Evolutionary conservation across 1,284 basidiomycete genomes (phyloP).

Genomic region (Hemileccinum hortonii): DNA sequence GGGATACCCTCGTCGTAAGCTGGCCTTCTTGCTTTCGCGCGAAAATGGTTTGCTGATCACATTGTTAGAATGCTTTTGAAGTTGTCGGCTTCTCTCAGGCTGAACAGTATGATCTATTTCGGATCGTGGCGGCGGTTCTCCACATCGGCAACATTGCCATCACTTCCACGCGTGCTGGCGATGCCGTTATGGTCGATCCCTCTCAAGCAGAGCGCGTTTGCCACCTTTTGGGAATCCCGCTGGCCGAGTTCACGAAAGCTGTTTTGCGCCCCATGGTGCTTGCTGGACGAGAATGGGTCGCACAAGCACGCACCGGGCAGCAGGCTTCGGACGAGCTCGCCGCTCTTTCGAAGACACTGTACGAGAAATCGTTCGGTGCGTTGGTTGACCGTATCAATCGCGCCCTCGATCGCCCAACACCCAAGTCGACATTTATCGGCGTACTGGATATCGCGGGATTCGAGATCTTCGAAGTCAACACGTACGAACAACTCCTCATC

Average conservation of each 20-base stretch:
- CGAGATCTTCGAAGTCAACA: conserved; percentile 91
- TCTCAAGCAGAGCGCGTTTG: conserved; percentile 89
- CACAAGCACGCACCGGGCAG: conserved; percentile 86
- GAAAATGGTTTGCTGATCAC: conserved; percentile 11
- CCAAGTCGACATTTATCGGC: conserved; percentile 95
- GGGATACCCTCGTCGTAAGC: conserved; percentile 72
- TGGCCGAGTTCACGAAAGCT: conserved; percentile 86
- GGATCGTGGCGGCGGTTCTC: conserved; percentile 90
- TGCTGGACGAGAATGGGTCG: conserved; percentile 97
- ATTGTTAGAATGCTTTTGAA: conserved; percentile 68
- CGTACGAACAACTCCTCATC: conserved; percentile 98
- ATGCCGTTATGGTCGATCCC: conserved; percentile 82
- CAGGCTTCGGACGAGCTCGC: conserved; percentile 94
- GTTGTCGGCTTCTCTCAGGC: conserved; percentile 82
- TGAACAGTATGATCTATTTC: conserved; percentile 93
- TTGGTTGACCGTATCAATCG: conserved; percentile 96
- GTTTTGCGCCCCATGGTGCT: conserved; percentile 87
- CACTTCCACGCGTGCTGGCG: conserved; percentile 79
- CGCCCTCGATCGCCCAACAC: conserved; percentile 89
- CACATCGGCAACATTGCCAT: conserved; percentile 95
- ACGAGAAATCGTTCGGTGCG: conserved; percentile 94
- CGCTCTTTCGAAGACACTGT: conserved; percentile 92
- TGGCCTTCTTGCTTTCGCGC: not conserved
- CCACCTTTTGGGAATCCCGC: conserved; percentile 90
- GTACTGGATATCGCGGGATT: conserved; percentile 99